phyloP scores from a whole-genome alignment of 2,329 filamentous ascomycete genomes.

The Pseudogymnoascus sp. region DNA sequence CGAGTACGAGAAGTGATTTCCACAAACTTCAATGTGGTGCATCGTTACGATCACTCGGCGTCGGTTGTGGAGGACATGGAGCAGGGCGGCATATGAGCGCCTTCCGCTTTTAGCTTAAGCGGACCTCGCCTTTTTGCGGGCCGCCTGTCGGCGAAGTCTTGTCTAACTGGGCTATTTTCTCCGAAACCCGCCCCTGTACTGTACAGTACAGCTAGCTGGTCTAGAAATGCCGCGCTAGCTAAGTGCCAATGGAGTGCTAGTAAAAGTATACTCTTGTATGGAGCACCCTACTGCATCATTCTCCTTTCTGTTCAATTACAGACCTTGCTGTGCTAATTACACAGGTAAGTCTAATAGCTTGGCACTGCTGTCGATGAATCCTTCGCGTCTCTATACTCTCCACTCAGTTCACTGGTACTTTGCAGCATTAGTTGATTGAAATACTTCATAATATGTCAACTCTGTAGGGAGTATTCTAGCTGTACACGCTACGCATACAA shows the following conservation, averaged over 20 bases:
- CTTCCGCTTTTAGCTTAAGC: slow-evolving; percentile 1
- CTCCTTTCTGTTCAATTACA: neutral
- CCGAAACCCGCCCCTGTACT: neutral
- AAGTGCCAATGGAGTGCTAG: neutral
- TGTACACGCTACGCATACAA: slow-evolving; percentile 2
- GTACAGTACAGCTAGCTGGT: too few species aligned
- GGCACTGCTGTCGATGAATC: neutral
- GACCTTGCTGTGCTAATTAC: neutral
- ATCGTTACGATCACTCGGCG: neutral
- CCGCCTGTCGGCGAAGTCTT: neutral
- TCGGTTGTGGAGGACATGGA: too few species aligned
- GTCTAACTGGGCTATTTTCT: neutral
- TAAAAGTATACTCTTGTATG: neutral
- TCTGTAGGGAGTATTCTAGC: neutral
- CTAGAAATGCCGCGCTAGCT: neutral
- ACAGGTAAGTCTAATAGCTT: neutral
- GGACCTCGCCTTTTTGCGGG: slow-evolving; percentile 1
- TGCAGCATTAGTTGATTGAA: too few species aligned
- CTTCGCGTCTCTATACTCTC: neutral
- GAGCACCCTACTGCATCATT: neutral
- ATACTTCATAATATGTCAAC: neutral
- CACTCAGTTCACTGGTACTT: neutral
- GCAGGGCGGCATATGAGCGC: neutral
- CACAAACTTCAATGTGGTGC: neutral
- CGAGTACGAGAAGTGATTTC: neutral